phyloP scores from a whole-genome alignment of 495 filamentous ascomycete species.

The Barbatosphaeria neglecta region DNA sequence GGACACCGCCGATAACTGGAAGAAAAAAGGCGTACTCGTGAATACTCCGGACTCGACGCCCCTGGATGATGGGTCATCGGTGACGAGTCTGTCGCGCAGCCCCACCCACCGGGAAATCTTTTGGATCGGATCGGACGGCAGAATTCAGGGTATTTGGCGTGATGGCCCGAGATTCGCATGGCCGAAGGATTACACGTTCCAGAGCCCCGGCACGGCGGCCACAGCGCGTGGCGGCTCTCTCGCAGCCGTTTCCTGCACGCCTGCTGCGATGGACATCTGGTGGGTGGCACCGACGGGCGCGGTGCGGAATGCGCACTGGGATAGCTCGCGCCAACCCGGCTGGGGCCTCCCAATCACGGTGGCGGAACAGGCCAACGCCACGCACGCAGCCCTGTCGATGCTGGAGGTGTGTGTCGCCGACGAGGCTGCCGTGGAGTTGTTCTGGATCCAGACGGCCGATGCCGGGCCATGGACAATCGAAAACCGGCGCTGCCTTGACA shows the following conservation, averaged over 20 bases:
- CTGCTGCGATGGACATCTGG: neutral
- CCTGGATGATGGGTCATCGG: neutral
- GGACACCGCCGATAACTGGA: neutral
- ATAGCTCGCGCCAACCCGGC: neutral
- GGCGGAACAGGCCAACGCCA: neutral
- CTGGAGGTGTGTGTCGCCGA: neutral
- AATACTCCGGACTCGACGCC: neutral
- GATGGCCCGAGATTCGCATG: neutral
- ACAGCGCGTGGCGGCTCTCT: neutral
- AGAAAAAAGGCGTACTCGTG: neutral
- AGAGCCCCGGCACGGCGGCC: neutral
- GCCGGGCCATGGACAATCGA: neutral
- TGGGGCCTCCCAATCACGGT: neutral
- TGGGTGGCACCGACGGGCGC: neutral
- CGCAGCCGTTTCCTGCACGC: neutral
- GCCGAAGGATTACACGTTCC: neutral
- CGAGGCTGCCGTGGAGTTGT: neutral
- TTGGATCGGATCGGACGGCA: neutral
- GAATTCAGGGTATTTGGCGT: neutral
- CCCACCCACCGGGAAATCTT: neutral
- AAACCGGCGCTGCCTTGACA: neutral
- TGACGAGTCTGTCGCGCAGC: neutral
- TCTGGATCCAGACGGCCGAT: neutral
- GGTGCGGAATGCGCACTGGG: neutral
- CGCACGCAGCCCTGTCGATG: neutral